Evolutionary conservation across 352 stramenopile species (phyloP).

Genomic region (Phytophthora constricta): DNA sequence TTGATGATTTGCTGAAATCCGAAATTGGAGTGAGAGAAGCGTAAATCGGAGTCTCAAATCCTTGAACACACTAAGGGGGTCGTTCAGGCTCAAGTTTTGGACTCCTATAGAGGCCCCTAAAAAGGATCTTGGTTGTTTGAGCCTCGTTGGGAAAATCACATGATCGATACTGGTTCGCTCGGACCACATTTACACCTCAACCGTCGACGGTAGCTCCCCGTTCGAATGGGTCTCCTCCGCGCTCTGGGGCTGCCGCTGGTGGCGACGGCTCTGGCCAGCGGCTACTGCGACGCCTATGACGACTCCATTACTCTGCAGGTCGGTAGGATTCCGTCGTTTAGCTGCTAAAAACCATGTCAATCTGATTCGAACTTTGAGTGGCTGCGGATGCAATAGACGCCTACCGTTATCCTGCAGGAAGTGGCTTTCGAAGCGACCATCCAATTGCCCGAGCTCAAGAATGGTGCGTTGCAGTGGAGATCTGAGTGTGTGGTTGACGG

Average conservation of each 20-base stretch:
- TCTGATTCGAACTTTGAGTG: background rate
- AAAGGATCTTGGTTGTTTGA: no score
- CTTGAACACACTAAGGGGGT: no score
- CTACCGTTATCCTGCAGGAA: slow-evolving; percentile 74
- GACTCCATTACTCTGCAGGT: slow-evolving; percentile 19
- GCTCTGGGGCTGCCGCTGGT: slow-evolving; percentile 12
- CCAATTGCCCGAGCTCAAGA: slow-evolving; percentile 73
- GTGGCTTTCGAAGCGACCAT: slow-evolving; percentile 76
- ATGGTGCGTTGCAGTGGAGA: slow-evolving; percentile 57
- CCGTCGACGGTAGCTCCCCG: background rate
- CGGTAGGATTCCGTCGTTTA: background rate
- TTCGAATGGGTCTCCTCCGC: slow-evolving; percentile 23
- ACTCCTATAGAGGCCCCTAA: no score
- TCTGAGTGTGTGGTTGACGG: background rate
- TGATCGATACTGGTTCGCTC: background rate
- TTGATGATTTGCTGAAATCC: background rate
- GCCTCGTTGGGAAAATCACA: slow-evolving; percentile 8
- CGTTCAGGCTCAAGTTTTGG: no score
- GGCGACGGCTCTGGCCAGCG: slow-evolving; percentile 3
- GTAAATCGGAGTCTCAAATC: no score
- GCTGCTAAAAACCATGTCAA: background rate
- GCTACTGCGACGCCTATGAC: slow-evolving; percentile 17
- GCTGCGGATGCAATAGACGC: slow-evolving; percentile 36
- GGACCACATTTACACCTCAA: background rate
- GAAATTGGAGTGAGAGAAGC: slow-evolving; percentile 4